Evolutionary conservation across 495 filamentous ascomycete genomes (phyloP), one percentile per base, ranked within the genome.

Genomic region (Massariosphaeria phaeospora): DNA sequence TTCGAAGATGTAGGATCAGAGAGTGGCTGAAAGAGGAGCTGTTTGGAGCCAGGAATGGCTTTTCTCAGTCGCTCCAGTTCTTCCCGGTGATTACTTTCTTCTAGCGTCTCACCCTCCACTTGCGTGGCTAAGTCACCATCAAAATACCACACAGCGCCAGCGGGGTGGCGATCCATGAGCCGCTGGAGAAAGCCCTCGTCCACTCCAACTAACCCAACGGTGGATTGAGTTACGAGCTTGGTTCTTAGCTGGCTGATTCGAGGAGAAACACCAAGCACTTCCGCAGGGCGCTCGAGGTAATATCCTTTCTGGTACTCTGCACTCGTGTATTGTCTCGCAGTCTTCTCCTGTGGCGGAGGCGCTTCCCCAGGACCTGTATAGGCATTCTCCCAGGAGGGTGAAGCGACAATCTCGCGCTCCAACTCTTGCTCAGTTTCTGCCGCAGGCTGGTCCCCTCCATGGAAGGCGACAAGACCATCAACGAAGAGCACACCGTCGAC

Each of bases 401-500:
- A n/a, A n/a, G n/a, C n/a, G n/a, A n/a, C n/a, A n/a, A n/a, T n/a
- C n/a, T n/a, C n/a, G n/a, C n/a, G n/a, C n/a, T n/a, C n/a, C n/a
- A n/a, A 9, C 5, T 33, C 29, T 21, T 33, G 8, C 24, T 48
- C 45, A 7, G 13, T 7, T 35, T 35, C 25, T 17, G 45, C 8
- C 7, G 8, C 18, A 20, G 45, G 25, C n/a, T 9, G 13, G n/a
- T 15, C 12, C 4, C 25, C 12, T 24, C 45, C 45, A 35, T 48
- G 45, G 29, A 17, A 35, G 29, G 25, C 45, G 12, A 48, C 20
- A 9, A 48, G 29, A 9, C 45, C 45, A 18, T 48, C 45, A 8
- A 18, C 5, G 24, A 48, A 48, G 6, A 48, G 24, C 8, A 48
- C 45, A 18, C 45, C 45, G n/a, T 48, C 45, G 15, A 48, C 24